Conservation (phyloP, 2,329 filamentous ascomycete species). For the Aureobasidium zeae region DNA sequence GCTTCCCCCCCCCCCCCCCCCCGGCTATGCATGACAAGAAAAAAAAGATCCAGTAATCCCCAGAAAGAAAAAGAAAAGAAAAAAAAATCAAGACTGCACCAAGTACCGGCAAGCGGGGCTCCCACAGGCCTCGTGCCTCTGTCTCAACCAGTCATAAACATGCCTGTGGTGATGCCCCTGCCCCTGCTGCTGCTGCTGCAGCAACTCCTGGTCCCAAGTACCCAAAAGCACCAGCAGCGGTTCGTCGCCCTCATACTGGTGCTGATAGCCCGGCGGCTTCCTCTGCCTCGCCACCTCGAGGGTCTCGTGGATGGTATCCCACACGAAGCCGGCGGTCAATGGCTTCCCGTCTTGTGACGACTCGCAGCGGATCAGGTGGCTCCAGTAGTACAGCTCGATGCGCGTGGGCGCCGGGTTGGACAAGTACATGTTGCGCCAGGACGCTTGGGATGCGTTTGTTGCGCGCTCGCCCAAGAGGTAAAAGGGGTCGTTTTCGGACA, state of each 20-base stretch:
- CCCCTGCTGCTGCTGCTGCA: too few relatives aligned
- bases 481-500: constrained; percentile 12
- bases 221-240: constrained; percentile 12
- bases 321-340: constrained; percentile 9
- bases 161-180: constrained; percentile 2
- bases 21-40: too few relatives aligned
- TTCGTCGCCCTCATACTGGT: constrained; percentile 10
- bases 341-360: constrained; percentile 13
- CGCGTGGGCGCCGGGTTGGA: constrained; percentile 10
- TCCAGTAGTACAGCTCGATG: constrained; percentile 13
- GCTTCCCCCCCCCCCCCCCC: too few relatives aligned
- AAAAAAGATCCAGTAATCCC: too few relatives aligned
- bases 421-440: constrained; percentile 13
- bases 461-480: constrained; percentile 10
- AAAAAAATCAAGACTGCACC: too few relatives aligned
- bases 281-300: constrained; percentile 10
- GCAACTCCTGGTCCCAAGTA: constrained; percentile 7
- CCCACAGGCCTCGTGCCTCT: constrained; percentile 9
- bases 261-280: constrained; percentile 9
- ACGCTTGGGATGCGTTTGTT: not conserved
- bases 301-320: constrained; percentile 10
- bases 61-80: too few relatives aligned
- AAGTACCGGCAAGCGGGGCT: constrained; percentile 8
- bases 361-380: constrained; percentile 10
- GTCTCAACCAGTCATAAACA: constrained; percentile 12